Evolutionary conservation across 306 rosid genomes (phyloP).

Genomic region (Lotus japonicus): DNA sequence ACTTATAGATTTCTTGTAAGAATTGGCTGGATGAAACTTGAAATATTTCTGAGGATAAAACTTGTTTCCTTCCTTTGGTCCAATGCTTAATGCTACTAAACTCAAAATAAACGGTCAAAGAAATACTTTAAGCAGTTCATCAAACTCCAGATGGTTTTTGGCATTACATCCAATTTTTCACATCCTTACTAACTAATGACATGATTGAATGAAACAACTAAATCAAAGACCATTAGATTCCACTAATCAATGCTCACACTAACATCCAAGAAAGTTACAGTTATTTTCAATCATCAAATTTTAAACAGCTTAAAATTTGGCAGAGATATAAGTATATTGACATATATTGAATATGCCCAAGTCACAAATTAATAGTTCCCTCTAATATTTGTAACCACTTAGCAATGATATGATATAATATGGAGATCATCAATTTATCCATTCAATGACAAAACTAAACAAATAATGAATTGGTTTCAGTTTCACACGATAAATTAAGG

Average conservation of each 20-base stretch:
- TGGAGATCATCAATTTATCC: conserved; percentile 1
- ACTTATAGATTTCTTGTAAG: no score
- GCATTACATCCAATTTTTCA: no score
- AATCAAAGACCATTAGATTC: background rate
- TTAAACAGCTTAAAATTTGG: background rate
- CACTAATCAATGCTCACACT: background rate
- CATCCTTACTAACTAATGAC: background rate
- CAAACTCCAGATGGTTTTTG: no score
- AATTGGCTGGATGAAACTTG: no score
- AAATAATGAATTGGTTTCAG: background rate
- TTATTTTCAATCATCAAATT: background rate
- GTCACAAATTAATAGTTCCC: background rate
- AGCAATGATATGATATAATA: background rate
- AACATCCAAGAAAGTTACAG: background rate
- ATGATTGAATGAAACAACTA: background rate
- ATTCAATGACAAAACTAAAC: background rate
- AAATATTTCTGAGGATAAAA: no score
- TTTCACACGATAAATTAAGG: background rate
- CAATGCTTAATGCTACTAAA: no score
- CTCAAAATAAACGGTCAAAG: no score
- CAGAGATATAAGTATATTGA: background rate
- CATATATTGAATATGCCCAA: background rate
- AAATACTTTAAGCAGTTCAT: no score
- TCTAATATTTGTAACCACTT: background rate
- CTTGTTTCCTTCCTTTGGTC: no score